Conservation (phyloP, 345 rosid genomes). For the Ricinus communis region DNA sequence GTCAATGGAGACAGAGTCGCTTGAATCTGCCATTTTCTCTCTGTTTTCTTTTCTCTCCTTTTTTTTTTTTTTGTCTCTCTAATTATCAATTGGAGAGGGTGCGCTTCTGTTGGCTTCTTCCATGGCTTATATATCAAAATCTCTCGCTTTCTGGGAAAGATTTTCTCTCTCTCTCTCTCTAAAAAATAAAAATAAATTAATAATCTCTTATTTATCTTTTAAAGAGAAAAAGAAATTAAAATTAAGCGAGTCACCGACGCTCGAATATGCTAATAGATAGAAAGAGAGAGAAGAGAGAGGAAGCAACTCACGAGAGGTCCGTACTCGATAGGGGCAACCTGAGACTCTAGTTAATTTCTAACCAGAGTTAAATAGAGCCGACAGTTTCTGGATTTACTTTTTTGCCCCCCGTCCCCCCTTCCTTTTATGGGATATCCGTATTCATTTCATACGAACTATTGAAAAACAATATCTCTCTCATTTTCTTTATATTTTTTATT, state of each 20-base stretch:
- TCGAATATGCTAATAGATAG: slow-evolving; percentile 20
- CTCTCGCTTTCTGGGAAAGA: slow-evolving; percentile 19
- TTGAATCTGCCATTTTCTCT: slow-evolving; percentile 74
- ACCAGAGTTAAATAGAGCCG: slow-evolving; percentile 60
- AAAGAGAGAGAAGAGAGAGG: neutral
- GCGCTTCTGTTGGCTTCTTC: slow-evolving; percentile 15
- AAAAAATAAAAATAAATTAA: too few relatives aligned
- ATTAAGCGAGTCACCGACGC: slow-evolving; percentile 80
- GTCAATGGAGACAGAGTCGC: slow-evolving; percentile 84
- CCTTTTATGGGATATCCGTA: neutral
- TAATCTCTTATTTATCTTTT: slow-evolving; percentile 11
- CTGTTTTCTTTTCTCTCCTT: slow-evolving; percentile 7
- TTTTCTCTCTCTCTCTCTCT: neutral
- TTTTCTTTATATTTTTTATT: too few relatives aligned
- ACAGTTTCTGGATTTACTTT: slow-evolving; percentile 39
- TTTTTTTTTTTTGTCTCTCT: slow-evolving; percentile 8
- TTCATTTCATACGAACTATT: neutral
- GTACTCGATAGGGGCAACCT: slow-evolving; percentile 34
- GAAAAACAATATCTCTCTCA: neutral
- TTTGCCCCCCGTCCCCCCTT: slow-evolving; percentile 39
- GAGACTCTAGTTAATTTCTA: slow-evolving; percentile 40
- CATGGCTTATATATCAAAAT: slow-evolving; percentile 27
- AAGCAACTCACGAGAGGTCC: slow-evolving; percentile 43
- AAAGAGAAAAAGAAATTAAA: neutral
- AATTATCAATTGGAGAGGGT: slow-evolving; percentile 13